Conservation (phyloP, 2,329 filamentous ascomycete species). For the Cladosporium sp. region DNA sequence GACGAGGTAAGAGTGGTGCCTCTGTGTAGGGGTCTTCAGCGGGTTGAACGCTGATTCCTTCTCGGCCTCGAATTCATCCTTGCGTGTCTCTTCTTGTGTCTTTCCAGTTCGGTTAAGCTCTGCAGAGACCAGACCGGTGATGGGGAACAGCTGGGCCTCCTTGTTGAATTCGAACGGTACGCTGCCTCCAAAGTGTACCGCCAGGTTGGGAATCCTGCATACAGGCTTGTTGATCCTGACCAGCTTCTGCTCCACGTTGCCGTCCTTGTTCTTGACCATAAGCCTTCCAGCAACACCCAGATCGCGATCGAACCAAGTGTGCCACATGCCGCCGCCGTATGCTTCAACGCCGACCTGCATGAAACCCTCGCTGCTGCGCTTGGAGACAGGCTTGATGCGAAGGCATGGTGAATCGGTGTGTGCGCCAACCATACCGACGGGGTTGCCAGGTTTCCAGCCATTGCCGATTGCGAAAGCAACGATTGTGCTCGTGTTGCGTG, state of each 20-base stretch:
- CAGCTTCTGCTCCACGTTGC: slow-evolving; percentile 76
- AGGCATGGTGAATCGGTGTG: slow-evolving; percentile 95
- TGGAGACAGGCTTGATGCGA: slow-evolving; percentile 90
- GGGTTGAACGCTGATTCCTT: slow-evolving; percentile 62
- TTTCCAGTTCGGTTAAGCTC: slow-evolving; percentile 78
- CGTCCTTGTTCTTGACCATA: slow-evolving; percentile 69
- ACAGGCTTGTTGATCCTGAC: slow-evolving; percentile 90
- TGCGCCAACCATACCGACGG: slow-evolving; percentile 87
- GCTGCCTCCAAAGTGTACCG: slow-evolving; percentile 88
- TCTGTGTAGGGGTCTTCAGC: slow-evolving; percentile 72
- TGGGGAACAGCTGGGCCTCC: slow-evolving; percentile 92
- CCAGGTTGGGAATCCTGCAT: slow-evolving; percentile 86
- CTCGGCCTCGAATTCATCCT: slow-evolving; percentile 41
- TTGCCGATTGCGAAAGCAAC: slow-evolving; percentile 88
- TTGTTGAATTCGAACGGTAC: slow-evolving; percentile 92
- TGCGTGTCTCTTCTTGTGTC: slow-evolving; percentile 50
- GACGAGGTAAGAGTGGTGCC: slow-evolving; percentile 86
- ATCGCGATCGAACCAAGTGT: slow-evolving; percentile 97
- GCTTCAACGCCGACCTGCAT: slow-evolving; percentile 94
- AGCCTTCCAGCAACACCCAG: slow-evolving; percentile 85
- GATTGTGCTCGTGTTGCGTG: slow-evolving; percentile 87
- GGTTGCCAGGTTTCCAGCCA: slow-evolving; percentile 88
- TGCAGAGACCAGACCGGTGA: slow-evolving; percentile 80
- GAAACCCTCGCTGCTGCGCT: slow-evolving; percentile 82
- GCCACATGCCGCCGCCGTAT: slow-evolving; percentile 96